A percentile compares a stretch with the other conserved stretches of the same genome.
These are phyloP conservation scores for Aquanectria penicillioides DNA, from an alignment of 2,329 filamentous ascomycete genomes.

Conservation along the genomic window DNA sequence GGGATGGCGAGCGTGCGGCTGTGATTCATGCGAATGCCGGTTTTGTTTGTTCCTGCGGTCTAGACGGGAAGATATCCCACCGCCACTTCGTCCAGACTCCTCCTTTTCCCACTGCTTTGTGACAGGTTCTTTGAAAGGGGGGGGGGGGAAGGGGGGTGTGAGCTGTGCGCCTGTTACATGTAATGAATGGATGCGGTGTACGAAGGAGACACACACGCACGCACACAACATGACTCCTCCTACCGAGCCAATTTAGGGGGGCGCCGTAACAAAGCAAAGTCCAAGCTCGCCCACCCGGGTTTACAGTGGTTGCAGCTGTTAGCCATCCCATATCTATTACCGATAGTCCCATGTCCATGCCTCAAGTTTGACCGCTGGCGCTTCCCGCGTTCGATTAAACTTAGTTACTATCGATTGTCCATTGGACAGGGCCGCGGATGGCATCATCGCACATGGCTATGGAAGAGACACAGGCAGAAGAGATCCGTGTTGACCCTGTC, in stretches of 20 bases:
- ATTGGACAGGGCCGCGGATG: too few species aligned
- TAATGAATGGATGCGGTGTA: too few species aligned
- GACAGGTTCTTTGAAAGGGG: neutral
- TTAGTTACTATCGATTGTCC: too few species aligned
- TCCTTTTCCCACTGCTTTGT: neutral
- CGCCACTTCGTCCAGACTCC: slow-evolving; percentile 1
- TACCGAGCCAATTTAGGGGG: too few species aligned
- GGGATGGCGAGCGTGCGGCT: too few species aligned
- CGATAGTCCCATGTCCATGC: neutral
- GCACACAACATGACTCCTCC: too few species aligned
- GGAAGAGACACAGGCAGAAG: neutral
- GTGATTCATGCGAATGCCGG: neutral
- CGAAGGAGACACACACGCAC: too few species aligned
- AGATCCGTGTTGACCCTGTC: neutral
- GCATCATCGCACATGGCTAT: neutral
- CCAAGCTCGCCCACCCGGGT: neutral
- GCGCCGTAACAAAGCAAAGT: neutral
- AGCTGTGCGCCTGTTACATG: neutral
- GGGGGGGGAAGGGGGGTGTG: neutral
- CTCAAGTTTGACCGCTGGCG: too few species aligned
- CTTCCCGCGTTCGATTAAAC: too few species aligned
- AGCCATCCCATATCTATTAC: neutral
- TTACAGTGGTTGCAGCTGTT: slow-evolving; percentile 15
- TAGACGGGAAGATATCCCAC: neutral
- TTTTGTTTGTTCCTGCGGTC: neutral